phyloP scores from a whole-genome alignment of 257 asterid genomes.

The Solanum rostratum region DNA sequence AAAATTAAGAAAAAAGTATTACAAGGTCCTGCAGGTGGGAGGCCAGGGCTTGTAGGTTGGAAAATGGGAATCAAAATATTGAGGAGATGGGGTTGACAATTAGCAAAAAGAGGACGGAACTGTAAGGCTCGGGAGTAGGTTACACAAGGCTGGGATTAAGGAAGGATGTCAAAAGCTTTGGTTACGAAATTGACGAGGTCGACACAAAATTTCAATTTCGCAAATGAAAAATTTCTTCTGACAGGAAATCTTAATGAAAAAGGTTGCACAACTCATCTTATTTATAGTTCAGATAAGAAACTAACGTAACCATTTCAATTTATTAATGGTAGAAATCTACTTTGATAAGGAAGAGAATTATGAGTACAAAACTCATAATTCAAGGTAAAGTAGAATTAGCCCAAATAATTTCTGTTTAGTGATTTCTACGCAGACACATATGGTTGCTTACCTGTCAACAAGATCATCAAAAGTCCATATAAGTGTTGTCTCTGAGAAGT shows the following conservation, averaged over 20 bases:
- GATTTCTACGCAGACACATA: not conserved
- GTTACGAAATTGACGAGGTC: not conserved
- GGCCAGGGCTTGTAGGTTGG: not conserved
- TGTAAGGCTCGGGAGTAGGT: not conserved
- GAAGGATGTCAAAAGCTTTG: not conserved
- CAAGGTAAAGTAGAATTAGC: not conserved
- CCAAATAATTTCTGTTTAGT: not conserved
- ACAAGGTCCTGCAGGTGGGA: not conserved
- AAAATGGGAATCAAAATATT: not conserved
- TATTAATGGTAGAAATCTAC: not conserved
- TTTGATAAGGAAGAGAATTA: not conserved
- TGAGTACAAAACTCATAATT: not conserved
- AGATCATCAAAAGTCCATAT: slow-evolving; percentile 53
- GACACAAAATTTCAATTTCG: not conserved
- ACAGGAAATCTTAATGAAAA: not conserved
- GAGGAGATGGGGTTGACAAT: not conserved
- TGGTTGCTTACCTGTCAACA: slow-evolving; percentile 47
- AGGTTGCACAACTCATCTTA: not conserved
- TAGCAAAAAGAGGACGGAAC: not conserved
- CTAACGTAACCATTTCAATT: not conserved
- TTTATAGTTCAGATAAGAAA: not conserved
- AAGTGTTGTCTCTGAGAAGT: slow-evolving; percentile 40
- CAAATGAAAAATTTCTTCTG: not conserved
- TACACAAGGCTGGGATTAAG: not conserved
- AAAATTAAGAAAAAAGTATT: not conserved